Conservation (phyloP, 164 flowering plant genomes). For the Sextonia rubra region DNA sequence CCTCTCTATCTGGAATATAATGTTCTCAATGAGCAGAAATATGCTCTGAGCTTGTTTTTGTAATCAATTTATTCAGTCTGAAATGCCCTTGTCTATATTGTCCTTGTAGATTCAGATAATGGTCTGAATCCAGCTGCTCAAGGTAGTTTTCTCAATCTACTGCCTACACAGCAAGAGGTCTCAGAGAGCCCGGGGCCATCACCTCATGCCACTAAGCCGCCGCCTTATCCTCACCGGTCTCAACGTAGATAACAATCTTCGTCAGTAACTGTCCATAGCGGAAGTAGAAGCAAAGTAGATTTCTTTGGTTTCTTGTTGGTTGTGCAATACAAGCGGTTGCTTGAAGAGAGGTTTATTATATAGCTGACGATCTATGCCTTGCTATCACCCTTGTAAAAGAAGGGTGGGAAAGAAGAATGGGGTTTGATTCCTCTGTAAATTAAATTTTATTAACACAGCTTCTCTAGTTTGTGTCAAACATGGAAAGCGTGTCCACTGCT, state of each 20-base stretch:
- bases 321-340: not conserved
- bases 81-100: not conserved
- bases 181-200: conserved; percentile 30
- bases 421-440: not conserved
- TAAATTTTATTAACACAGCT: not conserved
- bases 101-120: conserved; percentile 1
- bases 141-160: conserved; percentile 25
- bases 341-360: not conserved
- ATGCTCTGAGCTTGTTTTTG: not conserved
- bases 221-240: conserved; percentile 18
- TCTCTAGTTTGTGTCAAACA: not conserved
- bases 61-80: not conserved
- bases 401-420: not conserved
- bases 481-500: not conserved
- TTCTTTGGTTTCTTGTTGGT: conserved; percentile 2
- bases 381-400: not conserved
- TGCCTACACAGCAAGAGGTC: conserved; percentile 31
- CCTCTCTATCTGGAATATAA: not conserved
- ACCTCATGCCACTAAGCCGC: conserved; percentile 13
- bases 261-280: conserved; percentile 14
- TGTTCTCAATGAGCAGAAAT: not conserved
- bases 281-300: conserved; percentile 4
- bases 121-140: conserved; percentile 22
- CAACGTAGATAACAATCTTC: conserved; percentile 5
- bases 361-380: not conserved